Percentiles rank a stretch among this genome's conserved stretches.
Evolutionary conservation across 139 green algal species (phyloP).

Genomic region (Spirogloea muscicola): DNA sequence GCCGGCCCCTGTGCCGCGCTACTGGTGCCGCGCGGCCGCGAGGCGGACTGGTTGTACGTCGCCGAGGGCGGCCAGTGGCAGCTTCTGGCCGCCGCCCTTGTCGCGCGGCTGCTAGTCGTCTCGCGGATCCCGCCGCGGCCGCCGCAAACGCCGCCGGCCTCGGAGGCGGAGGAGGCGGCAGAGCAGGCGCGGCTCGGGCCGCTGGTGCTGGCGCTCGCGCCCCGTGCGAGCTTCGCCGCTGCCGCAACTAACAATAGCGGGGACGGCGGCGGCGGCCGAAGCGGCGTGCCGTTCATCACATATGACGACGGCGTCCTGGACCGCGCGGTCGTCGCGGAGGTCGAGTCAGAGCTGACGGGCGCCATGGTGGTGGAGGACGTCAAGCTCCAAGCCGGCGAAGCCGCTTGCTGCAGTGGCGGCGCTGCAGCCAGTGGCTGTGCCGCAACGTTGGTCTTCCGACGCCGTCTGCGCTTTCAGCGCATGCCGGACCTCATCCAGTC

Average conservation of each 20-base stretch:
- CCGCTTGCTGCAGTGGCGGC: neutral
- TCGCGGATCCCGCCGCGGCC: neutral
- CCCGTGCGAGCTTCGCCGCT: slow-evolving; percentile 1
- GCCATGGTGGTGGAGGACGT: slow-evolving; percentile 20
- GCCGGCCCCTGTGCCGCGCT: slow-evolving; percentile 6
- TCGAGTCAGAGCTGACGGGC: slow-evolving; percentile 6
- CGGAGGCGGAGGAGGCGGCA: neutral
- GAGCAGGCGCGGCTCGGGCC: neutral
- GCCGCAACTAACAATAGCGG: too few species aligned
- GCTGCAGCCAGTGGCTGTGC: neutral
- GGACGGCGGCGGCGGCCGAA: too few species aligned
- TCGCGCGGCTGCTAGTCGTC: neutral
- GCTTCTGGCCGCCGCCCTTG: neutral
- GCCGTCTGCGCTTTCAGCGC: slow-evolving; percentile 9
- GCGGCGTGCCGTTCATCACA: slow-evolving; percentile 6
- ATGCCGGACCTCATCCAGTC: slow-evolving; percentile 20
- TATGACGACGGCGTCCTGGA: neutral
- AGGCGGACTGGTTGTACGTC: slow-evolving; percentile 11
- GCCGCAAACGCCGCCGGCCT: neutral
- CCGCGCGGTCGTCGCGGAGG: slow-evolving; percentile 1
- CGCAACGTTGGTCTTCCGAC: slow-evolving; percentile 15
- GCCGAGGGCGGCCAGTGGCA: slow-evolving; percentile 11
- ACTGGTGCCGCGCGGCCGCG: neutral
- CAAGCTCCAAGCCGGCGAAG: neutral
- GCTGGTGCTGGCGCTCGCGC: slow-evolving; percentile 14